Conservation (phyloP, 257 asterid species). For the Galeopsis tetrahit region DNA sequence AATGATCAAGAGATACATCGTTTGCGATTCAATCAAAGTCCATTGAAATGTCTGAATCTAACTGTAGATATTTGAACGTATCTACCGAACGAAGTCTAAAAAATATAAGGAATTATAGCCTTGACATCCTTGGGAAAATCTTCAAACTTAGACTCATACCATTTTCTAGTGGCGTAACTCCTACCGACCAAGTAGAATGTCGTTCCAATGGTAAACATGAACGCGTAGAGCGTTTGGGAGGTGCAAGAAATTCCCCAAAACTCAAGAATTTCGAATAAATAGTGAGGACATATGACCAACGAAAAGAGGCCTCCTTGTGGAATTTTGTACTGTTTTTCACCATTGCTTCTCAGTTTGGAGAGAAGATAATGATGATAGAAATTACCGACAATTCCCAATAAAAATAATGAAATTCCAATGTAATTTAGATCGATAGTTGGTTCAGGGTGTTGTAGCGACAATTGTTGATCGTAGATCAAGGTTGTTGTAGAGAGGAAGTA, state of each 20-base stretch:
- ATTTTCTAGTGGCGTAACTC: slow-evolving; percentile 66
- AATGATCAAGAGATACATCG: no score
- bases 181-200: slow-evolving; percentile 54
- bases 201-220: slow-evolving; percentile 45
- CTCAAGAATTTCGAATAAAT: slow-evolving; percentile 59
- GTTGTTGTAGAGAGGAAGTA: slow-evolving; percentile 50
- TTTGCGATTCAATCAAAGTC: no score
- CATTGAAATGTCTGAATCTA: no score
- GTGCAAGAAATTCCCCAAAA: slow-evolving; percentile 62
- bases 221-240: slow-evolving; percentile 53
- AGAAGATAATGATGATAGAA: slow-evolving; percentile 74
- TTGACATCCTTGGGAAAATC: slow-evolving; percentile 60
- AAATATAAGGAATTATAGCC: slow-evolving; percentile 66
- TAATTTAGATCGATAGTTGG: slow-evolving; percentile 52
- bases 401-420: slow-evolving; percentile 44
- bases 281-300: slow-evolving; percentile 66
- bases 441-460: slow-evolving; percentile 39
- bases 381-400: slow-evolving; percentile 59
- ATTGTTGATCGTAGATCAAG: slow-evolving; percentile 51
- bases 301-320: slow-evolving; percentile 63
- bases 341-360: slow-evolving; percentile 48
- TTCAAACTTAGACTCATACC: slow-evolving; percentile 70
- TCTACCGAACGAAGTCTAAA: no score
- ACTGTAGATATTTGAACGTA: no score
- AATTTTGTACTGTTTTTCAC: slow-evolving; percentile 57